Evolutionary conservation across 2,329 filamentous ascomycete species (phyloP).

Genomic region (Xylaria arbuscula): DNA sequence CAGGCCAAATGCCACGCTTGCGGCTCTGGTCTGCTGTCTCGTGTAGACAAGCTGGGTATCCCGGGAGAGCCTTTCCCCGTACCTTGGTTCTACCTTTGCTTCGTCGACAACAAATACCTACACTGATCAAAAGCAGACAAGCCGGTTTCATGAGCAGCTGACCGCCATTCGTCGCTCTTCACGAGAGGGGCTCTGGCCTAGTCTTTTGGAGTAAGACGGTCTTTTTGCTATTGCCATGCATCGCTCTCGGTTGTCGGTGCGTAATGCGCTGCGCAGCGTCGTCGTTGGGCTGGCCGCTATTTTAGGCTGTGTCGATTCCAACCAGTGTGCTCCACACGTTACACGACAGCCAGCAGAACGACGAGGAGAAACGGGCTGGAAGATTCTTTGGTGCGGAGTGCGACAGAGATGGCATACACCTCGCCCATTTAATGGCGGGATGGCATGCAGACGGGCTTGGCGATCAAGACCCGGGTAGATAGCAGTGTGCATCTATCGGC

Average conservation of each 20-base stretch:
- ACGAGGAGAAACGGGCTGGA: conserved; percentile 26
- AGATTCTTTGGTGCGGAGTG: conserved; percentile 23
- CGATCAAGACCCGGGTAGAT: neutral
- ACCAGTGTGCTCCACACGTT: conserved; percentile 23
- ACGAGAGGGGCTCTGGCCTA: conserved; percentile 25
- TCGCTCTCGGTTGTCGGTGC: conserved; percentile 19
- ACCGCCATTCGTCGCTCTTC: neutral
- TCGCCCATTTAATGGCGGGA: neutral
- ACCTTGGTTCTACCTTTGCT: conserved; percentile 8
- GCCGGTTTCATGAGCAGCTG: neutral
- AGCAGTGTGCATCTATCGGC: neutral
- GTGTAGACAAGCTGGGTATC: neutral
- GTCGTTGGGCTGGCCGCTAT: conserved; percentile 23
- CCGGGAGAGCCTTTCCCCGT: neutral
- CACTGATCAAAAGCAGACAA: neutral
- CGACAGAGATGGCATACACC: neutral
- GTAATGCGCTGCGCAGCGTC: conserved; percentile 13
- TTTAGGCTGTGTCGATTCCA: conserved; percentile 36
- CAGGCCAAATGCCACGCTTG: conserved; percentile 18
- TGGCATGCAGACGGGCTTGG: conserved; percentile 20
- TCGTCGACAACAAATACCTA: neutral
- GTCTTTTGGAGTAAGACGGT: conserved; percentile 31
- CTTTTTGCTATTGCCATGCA: conserved; percentile 27
- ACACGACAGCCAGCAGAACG: conserved; percentile 27
- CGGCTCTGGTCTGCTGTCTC: conserved; percentile 8